Evolutionary conservation across 1,284 basidiomycete species (phyloP), one percentile per base, ranked within the genome.

Genomic region (Jaminaea rosea): DNA sequence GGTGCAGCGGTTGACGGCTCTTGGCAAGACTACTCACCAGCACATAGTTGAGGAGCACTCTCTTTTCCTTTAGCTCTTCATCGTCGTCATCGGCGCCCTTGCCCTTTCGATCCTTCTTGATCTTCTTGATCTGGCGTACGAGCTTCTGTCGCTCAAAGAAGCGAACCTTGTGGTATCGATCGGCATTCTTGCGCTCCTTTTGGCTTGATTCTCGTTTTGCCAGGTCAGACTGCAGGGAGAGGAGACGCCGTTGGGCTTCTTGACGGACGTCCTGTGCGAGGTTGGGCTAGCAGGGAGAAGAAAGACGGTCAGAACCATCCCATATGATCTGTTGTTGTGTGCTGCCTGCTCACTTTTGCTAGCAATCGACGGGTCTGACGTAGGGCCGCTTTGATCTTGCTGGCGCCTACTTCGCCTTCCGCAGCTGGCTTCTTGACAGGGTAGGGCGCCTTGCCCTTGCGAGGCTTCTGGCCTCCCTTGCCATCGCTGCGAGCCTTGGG

Each of bases 171-270:
- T 66, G 63, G 39, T 66, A 66, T 2, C 58, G 47, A 1, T 39
- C 39, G 4, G 62, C 54, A 7, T 55, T 53, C 5, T 52, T 52
- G 34, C 58, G 56, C 39, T 64, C 62, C 11, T 55, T 53, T 44
- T 53, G 49, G 7, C 53, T 39, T 5, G 21, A 15, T 42, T 55
- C 23, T 17, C 28, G 44, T 8, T 46, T 27, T 24, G 57, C 58
- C 31, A 66, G 26, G 48, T 66, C 63, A 9, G 53, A 42, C 31
- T 63, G 52, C 31, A 65, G 58, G 0, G 65, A 47, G 7, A 51
- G 52, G 24, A 67, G 60, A 17, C 60, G 48, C 19, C 65, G 54
- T 46, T 67, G 61, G 10, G 65, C 65, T 46, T 67, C 65, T 47
- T 63, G 62, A 45, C 57, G 57, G 41, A 54, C 58, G 15, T 59